Evolutionary conservation across 208 protist genomes (phyloP).

Genomic region (Leishmania gerbilli): DNA sequence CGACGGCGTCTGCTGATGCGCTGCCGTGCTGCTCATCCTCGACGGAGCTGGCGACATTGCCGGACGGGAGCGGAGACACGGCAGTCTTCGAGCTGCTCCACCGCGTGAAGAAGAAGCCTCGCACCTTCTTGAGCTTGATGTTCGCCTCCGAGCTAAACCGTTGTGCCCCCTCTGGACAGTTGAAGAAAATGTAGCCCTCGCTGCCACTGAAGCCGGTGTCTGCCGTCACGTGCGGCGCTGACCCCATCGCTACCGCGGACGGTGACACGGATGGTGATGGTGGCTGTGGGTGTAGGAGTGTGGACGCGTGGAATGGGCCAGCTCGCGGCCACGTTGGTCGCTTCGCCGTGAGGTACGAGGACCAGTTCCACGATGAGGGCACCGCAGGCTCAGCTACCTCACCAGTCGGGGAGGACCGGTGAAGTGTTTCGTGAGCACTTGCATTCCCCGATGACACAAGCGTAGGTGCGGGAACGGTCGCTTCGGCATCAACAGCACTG

Average conservation of each 20-base stretch:
- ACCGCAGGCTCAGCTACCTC: not conserved
- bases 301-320: conserved; percentile 4
- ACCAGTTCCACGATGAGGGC: conserved; percentile 13
- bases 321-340: conserved; percentile 19
- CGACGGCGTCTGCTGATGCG: not conserved
- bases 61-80: not conserved
- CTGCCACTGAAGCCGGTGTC: conserved; percentile 28
- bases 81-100: conserved; percentile 16
- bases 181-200: conserved; percentile 84
- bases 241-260: not conserved
- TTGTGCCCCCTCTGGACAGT: conserved; percentile 87
- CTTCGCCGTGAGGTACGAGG: conserved; percentile 15
- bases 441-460: not conserved
- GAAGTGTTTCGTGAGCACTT: not conserved
- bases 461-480: not conserved
- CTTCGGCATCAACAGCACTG: not conserved
- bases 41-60: not conserved
- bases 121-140: conserved; percentile 68
- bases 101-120: conserved; percentile 80
- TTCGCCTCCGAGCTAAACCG: conserved; percentile 81
- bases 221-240: conserved; percentile 2
- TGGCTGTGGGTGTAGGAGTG: not conserved
- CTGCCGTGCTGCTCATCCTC: not conserved
- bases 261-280: not conserved
- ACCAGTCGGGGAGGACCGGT: not conserved